phyloP scores from a whole-genome alignment of 257 asterid genomes.

The Orobanche coerulescens region DNA sequence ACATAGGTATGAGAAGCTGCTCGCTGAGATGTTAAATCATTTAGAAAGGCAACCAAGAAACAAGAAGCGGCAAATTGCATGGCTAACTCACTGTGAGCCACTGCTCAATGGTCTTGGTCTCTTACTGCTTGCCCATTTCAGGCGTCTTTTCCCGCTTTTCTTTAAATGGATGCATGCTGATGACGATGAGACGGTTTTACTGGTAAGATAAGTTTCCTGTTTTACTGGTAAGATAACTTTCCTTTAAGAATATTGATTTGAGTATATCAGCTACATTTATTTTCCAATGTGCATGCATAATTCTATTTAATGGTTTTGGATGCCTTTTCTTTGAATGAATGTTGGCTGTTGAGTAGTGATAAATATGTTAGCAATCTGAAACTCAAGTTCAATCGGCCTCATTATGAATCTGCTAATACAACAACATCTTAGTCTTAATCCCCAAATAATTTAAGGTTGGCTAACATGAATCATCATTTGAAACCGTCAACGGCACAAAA shows the following conservation, averaged over 20 bases:
- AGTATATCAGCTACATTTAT: background rate
- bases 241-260: background rate
- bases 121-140: constrained; percentile 64
- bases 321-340: background rate
- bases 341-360: background rate
- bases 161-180: constrained; percentile 89
- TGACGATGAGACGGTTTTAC: constrained; percentile 74
- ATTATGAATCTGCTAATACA: background rate
- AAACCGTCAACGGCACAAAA: too few species aligned
- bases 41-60: constrained; percentile 90
- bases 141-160: constrained; percentile 82
- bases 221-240: constrained; percentile 51
- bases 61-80: constrained; percentile 66
- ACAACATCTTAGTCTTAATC: too few species aligned
- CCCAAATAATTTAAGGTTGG: too few species aligned
- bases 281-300: background rate
- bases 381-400: background rate
- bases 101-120: constrained; percentile 66
- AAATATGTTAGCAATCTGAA: background rate
- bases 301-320: background rate
- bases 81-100: constrained; percentile 74
- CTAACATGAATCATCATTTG: too few species aligned
- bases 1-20: constrained; percentile 73
- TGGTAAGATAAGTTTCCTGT: constrained; percentile 60
- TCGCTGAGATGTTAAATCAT: constrained; percentile 79